phyloP scores from a whole-genome alignment of 2,329 filamentous ascomycete genomes.

The Colletotrichum viniferum region DNA sequence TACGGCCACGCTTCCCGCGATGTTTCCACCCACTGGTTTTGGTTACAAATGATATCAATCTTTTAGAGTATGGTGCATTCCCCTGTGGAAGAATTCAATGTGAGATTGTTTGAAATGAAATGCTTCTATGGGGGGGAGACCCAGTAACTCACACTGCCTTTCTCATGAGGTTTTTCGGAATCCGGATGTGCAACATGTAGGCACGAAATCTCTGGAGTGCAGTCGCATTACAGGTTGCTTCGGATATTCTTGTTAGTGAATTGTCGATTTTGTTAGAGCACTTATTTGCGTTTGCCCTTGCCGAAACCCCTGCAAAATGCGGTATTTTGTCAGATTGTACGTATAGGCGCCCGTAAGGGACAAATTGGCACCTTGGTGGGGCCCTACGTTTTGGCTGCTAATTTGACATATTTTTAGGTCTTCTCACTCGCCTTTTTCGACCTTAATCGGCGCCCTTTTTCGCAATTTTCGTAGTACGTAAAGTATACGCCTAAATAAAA shows the following conservation, averaged over 20 bases:
- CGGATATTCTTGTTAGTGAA: not conserved
- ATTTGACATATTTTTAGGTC: no score
- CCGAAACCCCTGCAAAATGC: no score
- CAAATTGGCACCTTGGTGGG: no score
- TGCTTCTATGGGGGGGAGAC: not conserved
- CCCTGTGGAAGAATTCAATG: rapidly evolving
- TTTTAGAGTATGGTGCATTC: not conserved
- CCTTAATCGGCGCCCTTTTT: no score
- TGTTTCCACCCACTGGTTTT: not conserved
- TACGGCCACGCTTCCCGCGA: not conserved
- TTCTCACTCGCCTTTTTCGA: no score
- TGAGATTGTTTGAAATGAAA: not conserved
- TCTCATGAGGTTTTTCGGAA: not conserved
- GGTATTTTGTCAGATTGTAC: no score
- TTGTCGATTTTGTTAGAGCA: not conserved
- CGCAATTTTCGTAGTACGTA: no score
- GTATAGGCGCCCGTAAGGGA: no score
- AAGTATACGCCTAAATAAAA: no score
- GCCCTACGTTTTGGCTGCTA: no score
- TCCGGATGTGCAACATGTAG: not conserved
- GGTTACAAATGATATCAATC: not conserved
- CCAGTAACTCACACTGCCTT: not conserved
- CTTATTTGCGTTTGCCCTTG: no score
- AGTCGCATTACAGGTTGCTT: not conserved
- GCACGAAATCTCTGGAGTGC: not conserved